Evolutionary conservation across 805 yeast genomes (phyloP), one percentile per base, ranked within the genome.

Genomic region (Candida maltosa): DNA sequence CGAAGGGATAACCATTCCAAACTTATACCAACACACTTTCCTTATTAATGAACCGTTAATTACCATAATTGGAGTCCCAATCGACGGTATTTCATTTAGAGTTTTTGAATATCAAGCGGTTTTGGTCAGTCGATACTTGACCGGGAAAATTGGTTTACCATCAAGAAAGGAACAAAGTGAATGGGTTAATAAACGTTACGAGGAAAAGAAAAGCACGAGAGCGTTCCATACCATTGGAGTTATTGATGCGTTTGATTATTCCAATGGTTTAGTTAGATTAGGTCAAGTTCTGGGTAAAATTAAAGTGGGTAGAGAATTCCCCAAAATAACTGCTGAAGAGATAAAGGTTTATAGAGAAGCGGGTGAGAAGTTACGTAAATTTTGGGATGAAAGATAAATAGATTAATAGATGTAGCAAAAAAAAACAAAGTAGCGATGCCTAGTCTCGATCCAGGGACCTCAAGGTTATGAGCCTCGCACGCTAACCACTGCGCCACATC

Each of bases 401-500:
- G 11, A 23, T 31, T 24, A 21, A 17, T n/a, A n/a, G n/a, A n/a
- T n/a, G n/a, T n/a, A n/a, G n/a, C n/a, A n/a, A n/a, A n/a, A n/a
- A n/a, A n/a, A n/a, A n/a, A 66, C 61, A 59, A 50, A 49, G 33
- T 84, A 84, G 93, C 93, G 87, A 83, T 82, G 87, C 87, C 76
- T 69, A 87, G 93, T 84, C 83, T 84, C 94, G 94, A 84, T 84
- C 94, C 89, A 70, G 76, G 88, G 94, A 83, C 93, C 81, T 84
- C 91, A 83, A 93, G 91, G 94, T 84, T 84, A 84, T 84, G 94
- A 85, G 94, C 94, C 94, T 93, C 82, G 91, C 93, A 91, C 93
- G 94, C 93, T 84, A 83, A 26, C 94, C 94, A 80, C 94, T 84
- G 93, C 94, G 94, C 91, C 93, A 84, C 88, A 83, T 84, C 89